Evolutionary conservation across 148 eudicot genomes (phyloP), one percentile per base, ranked within the genome.

Genomic region (Chenopodium formosanum): DNA sequence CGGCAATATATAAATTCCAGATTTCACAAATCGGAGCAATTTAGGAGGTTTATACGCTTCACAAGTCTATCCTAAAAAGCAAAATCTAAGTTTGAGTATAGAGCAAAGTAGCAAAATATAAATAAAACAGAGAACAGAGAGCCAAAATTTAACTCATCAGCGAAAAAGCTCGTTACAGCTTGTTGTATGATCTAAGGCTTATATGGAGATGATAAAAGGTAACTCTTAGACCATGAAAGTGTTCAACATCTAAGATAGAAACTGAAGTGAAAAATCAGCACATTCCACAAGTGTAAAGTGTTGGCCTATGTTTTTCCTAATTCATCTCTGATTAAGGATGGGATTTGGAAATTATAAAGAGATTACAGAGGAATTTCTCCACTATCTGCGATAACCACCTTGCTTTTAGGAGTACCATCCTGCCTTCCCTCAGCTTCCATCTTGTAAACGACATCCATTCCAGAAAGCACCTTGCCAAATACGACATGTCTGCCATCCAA

Each of bases 401-500:
- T 90, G 90, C 95, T 96, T 82, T 94, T 94, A 66, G 99, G 99
- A 3, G 92, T 86, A 86, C 98, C 99, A 75, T 87, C 92, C 86
- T 96, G 99, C 29, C 47, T 85, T 40, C 99, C 99, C 85, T 96
- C 99, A 9, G 99, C 99, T 92, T 96, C 99, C 32, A 96, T 73
- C 89, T 96, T 94, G 89, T 96, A 96, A 75, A 96, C 95, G 32
- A 96, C 98, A 77, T 96, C 99, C 99, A 96, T 96, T 79, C 99
- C 99, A 1, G 99, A 94, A 44, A 96, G 78, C n/a, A 96, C 99
- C 87, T 96, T 96, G 60, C 99, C 98, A 65, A 96, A 96, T 27
- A 96, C 99, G 0, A 96, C 99, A 76, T 96, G 99, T 73, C 86
- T 87, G 20, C 97, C 99, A 85, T 96, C 99, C 91, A 96, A 96